Evolutionary conservation across 192 early-diverging fungal genomes (phyloP), one percentile per base, ranked within the genome.

Genomic region (Borealophlyctis nickersoniae): DNA sequence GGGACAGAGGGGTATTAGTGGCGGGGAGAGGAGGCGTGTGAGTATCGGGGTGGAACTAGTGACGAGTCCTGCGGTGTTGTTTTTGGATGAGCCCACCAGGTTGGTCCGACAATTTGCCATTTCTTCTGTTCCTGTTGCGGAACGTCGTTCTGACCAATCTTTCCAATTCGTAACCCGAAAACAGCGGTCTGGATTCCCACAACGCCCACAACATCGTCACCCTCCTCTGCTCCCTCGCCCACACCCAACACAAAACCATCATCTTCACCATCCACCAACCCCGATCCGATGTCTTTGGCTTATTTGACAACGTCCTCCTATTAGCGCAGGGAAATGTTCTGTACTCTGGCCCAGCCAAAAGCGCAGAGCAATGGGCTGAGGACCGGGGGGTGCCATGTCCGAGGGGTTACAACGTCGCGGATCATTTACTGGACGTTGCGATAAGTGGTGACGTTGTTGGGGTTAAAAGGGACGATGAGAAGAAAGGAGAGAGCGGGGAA

Each of bases 241-340:
- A 77, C 36, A 73, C 76, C 30, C 73, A 77, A 13, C 71, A 79
- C 30, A 86, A 86, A 27, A 89, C 90, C 4, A 82, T 93, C 7
- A 75, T 97, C 23, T 88, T 92, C 72, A 92, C 89, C 4, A 92
- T 97, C 62, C 94, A 97, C 68, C 93, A 95, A 72, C 94, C 94
- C 23, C 81, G 83, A 39, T 88, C 87, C 3, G 85, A 91, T 56
- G 83, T 92, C 49, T 94, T 88, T 75, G 77, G 79, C 22, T 75
- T 89, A 27, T 94, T 95, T 73, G 90, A 94, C 77, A 82, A 89
- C 58, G 82, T 93, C 3, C 79, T 92, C 31, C 66, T 95, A 49
- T 66, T 93, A 36, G 77, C 86, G 51, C 79, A 75, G 23, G 92
- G 92, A 14, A 62, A 75, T 16, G 58, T 77, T 2, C 75, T 89